Conservation (phyloP, 306 rosid species). For the Adenanthera pavonina region DNA sequence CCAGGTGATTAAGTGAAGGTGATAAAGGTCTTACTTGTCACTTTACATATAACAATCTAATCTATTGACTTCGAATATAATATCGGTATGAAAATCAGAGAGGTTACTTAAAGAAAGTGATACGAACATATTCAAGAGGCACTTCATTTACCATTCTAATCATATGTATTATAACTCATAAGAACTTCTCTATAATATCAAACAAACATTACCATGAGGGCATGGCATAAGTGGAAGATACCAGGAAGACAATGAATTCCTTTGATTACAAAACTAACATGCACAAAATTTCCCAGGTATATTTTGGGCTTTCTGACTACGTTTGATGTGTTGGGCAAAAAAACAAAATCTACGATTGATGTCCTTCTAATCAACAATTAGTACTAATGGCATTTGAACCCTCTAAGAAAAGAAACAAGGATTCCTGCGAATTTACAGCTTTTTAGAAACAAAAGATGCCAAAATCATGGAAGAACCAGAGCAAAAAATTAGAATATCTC, state of each 20-base stretch:
- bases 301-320: not conserved
- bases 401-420: not conserved
- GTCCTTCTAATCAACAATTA: slow-evolving; percentile 1
- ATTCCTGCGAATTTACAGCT: not conserved
- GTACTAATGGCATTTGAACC: not conserved
- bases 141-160: no score
- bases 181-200: no score
- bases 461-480: slow-evolving; percentile 4
- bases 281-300: slow-evolving; percentile 24
- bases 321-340: not conserved
- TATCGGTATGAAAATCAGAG: no score
- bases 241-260: slow-evolving; percentile 1
- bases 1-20: no score
- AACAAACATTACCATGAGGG: not conserved
- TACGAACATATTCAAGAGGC: no score
- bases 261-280: slow-evolving; percentile 12
- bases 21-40: no score
- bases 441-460: slow-evolving; percentile 4
- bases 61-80: no score
- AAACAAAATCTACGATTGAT: not conserved
- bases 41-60: no score
- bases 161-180: no score
- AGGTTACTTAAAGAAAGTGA: no score
- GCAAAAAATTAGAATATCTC: not conserved
- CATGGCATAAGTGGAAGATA: not conserved